These are phyloP conservation scores for Microcera coccophila DNA, from an alignment of 2,329 filamentous ascomycete genomes.

Conservation along the genomic window DNA sequence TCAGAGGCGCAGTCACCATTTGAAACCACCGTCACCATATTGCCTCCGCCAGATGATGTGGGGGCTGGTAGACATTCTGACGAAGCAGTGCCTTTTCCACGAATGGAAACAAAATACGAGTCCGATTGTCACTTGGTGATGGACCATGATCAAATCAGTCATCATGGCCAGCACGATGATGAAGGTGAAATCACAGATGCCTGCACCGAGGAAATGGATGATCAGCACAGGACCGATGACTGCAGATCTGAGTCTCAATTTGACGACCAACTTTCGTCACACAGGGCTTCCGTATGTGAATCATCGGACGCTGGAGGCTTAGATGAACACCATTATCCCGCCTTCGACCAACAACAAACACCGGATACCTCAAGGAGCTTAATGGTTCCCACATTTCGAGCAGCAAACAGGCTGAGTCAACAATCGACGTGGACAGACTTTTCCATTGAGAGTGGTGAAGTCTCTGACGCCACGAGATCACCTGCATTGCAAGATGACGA, in stretches of 20 bases:
- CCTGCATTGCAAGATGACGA: constrained; percentile 27
- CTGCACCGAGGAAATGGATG: constrained; percentile 35
- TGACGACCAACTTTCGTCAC: constrained; percentile 31
- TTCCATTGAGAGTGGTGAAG: constrained; percentile 51
- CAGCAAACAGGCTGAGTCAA: constrained; percentile 48
- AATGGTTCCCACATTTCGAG: constrained; percentile 43
- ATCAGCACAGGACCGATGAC: constrained; percentile 27
- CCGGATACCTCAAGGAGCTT: constrained; percentile 43
- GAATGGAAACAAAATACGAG: constrained; percentile 34
- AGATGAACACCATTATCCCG: constrained; percentile 25
- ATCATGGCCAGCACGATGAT: constrained; percentile 25
- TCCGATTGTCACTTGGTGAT: constrained; percentile 38
- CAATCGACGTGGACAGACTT: constrained; percentile 60
- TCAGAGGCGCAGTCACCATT: constrained; percentile 21
- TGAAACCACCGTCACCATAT: constrained; percentile 48
- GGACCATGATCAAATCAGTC: constrained; percentile 26
- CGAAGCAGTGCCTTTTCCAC: constrained; percentile 32
- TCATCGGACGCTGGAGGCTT: constrained; percentile 33
- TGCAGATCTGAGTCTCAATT: constrained; percentile 28
- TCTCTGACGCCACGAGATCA: constrained; percentile 29
- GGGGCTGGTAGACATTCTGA: constrained; percentile 9
- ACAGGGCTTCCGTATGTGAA: constrained; percentile 39
- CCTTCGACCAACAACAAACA: not conserved
- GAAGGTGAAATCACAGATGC: constrained; percentile 35
- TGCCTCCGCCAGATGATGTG: constrained; percentile 38